phyloP scores from a whole-genome alignment of 805 yeast genomes.

The Priceomyces haplophilus region DNA sequence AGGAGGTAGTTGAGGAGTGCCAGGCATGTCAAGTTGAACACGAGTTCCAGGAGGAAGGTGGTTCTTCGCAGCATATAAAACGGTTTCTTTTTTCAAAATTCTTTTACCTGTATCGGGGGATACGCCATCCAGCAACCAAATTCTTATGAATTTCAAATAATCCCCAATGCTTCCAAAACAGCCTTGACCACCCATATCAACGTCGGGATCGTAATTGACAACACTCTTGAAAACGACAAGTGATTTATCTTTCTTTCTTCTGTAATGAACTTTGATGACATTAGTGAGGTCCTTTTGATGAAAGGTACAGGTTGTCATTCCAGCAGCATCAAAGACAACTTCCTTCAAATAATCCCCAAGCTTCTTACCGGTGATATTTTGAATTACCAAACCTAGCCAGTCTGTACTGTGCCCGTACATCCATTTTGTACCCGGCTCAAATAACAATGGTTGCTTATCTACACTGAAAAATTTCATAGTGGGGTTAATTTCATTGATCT shows the following conservation, averaged over 20 bases:
- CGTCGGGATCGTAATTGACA: slow-evolving; percentile 14
- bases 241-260: slow-evolving; percentile 14
- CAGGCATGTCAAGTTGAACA: slow-evolving; percentile 13
- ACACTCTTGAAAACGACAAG: slow-evolving; percentile 11
- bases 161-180: slow-evolving; percentile 36
- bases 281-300: slow-evolving; percentile 14
- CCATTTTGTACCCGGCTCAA: slow-evolving; percentile 40
- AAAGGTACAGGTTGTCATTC: slow-evolving; percentile 30
- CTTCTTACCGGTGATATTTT: slow-evolving; percentile 29
- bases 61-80: slow-evolving; percentile 28
- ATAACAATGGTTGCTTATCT: slow-evolving; percentile 24
- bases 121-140: slow-evolving; percentile 38
- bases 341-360: slow-evolving; percentile 31
- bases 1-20: slow-evolving; percentile 12
- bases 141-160: slow-evolving; percentile 35
- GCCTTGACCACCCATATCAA: slow-evolving; percentile 47
- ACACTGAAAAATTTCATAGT: slow-evolving; percentile 22
- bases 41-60: slow-evolving; percentile 30
- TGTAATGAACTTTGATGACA: slow-evolving; percentile 14
- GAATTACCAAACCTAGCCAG: slow-evolving; percentile 37
- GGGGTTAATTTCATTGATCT: slow-evolving; percentile 19
- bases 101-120: slow-evolving; percentile 36
- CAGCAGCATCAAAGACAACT: slow-evolving; percentile 32
- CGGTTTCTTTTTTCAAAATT: slow-evolving; percentile 26
- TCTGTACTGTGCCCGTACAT: slow-evolving; percentile 37